Percentiles rank a stretch among this genome's conserved stretches.
phyloP scores from a whole-genome alignment of 2,329 filamentous ascomycete species.

The Xenosphaeropsis pyriputrescens region DNA sequence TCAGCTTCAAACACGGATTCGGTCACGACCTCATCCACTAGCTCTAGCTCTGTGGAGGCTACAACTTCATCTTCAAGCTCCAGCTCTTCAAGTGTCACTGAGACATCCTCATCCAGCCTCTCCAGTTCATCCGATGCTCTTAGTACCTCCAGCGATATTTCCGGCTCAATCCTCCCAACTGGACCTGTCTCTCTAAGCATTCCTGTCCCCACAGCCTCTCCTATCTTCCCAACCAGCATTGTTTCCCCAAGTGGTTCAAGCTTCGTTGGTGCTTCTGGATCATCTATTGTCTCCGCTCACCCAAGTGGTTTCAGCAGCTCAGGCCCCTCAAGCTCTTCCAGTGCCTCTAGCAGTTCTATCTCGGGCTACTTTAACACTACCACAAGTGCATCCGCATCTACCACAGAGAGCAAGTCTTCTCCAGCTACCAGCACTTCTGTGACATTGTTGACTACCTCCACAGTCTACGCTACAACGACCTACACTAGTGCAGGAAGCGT shows the following conservation, averaged over 20 bases:
- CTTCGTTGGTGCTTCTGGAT: too few relatives aligned
- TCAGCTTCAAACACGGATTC: neutral
- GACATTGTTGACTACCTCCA: neutral
- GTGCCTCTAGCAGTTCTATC: too few relatives aligned
- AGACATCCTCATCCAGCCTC: neutral
- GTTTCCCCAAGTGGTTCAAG: too few relatives aligned
- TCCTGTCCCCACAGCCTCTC: neutral
- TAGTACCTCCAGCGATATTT: neutral
- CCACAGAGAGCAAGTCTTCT: too few relatives aligned
- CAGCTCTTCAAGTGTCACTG: neutral
- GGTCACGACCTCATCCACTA: neutral
- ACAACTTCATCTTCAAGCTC: neutral
- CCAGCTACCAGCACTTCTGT: too few relatives aligned
- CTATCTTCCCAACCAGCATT: neutral
- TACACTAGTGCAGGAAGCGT: neutral
- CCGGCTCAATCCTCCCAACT: too few relatives aligned
- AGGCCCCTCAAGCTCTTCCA: too few relatives aligned
- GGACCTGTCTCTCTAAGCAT: neutral
- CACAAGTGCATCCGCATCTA: too few relatives aligned
- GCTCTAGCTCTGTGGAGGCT: neutral
- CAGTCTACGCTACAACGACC: neutral
- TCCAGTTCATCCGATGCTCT: neutral
- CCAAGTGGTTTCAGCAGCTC: too few relatives aligned
- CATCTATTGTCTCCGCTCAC: too few relatives aligned
- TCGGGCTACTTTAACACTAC: too few relatives aligned